phyloP scores from a whole-genome alignment of 2,329 filamentous ascomycete species.

The Lachnellula subtilissima region DNA sequence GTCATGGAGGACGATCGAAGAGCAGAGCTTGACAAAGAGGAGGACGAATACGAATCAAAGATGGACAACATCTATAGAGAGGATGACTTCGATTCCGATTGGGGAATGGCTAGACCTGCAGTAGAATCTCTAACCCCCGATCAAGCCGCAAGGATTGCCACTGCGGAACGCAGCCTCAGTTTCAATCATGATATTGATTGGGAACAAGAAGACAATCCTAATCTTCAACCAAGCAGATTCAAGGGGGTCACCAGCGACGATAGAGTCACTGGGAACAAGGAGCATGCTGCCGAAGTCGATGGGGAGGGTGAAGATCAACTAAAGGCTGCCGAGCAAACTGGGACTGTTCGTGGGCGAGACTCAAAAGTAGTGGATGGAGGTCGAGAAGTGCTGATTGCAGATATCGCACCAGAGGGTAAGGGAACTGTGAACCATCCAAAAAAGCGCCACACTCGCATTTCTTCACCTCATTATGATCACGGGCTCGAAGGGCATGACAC shows the following conservation, averaged over 20 bases:
- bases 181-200: slow-evolving; percentile 69
- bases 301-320: slow-evolving; percentile 75
- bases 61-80: slow-evolving; percentile 60
- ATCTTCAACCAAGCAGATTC: slow-evolving; percentile 41
- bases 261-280: slow-evolving; percentile 54
- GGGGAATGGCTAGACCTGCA: not conserved
- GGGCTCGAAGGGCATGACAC: slow-evolving; percentile 23
- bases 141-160: slow-evolving; percentile 45
- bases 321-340: slow-evolving; percentile 58
- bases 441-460: slow-evolving; percentile 34
- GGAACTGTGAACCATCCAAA: slow-evolving; percentile 52
- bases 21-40: slow-evolving; percentile 55
- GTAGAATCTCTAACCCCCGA: slow-evolving; percentile 37
- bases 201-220: slow-evolving; percentile 31
- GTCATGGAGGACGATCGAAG: slow-evolving; percentile 74
- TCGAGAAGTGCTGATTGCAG: slow-evolving; percentile 66
- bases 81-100: slow-evolving; percentile 29
- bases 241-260: slow-evolving; percentile 40
- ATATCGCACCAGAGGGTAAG: slow-evolving; percentile 59
- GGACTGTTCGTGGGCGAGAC: slow-evolving; percentile 62
- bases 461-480: slow-evolving; percentile 8
- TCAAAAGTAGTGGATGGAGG: slow-evolving; percentile 61
- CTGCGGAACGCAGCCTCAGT: slow-evolving; percentile 54
- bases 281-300: slow-evolving; percentile 69
- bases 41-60: slow-evolving; percentile 49